Conservation (phyloP, 1,284 basidiomycete genomes). For the Cutaneotrichosporon cavernicola region DNA sequence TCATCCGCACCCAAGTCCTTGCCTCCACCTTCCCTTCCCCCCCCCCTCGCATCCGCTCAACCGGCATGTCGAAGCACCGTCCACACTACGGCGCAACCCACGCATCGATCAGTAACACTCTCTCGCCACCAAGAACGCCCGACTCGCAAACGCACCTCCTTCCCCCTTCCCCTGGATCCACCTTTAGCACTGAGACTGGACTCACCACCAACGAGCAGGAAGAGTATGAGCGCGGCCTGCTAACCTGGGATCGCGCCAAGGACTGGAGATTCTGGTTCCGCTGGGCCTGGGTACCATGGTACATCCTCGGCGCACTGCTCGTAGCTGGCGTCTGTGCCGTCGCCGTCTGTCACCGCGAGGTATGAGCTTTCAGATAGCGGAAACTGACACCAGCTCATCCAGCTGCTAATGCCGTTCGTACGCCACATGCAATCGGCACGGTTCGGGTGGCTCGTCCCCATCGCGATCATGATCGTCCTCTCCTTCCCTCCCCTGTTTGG, state of each 20-base stretch:
- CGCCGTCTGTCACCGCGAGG: constrained; percentile 37
- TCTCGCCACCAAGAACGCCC: not conserved
- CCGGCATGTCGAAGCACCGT: not conserved
- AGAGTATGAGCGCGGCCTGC: constrained; percentile 39
- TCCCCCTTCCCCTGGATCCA: not conserved
- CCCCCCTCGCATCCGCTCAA: not conserved
- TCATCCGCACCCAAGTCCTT: not conserved
- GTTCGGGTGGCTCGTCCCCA: constrained; percentile 46
- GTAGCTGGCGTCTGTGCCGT: constrained; percentile 30
- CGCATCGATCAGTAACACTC: not conserved
- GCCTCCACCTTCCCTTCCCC: not conserved
- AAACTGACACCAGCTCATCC: constrained; percentile 28
- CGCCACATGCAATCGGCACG: constrained; percentile 24
- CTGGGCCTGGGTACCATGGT: constrained; percentile 34
- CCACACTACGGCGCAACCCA: not conserved
- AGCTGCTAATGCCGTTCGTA: constrained; percentile 34
- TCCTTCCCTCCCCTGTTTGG: constrained; percentile 54
- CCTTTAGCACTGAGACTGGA: constrained; percentile 5
- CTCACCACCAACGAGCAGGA: constrained; percentile 32
- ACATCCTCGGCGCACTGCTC: constrained; percentile 25
- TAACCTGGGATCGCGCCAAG: constrained; percentile 32
- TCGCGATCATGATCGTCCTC: constrained; percentile 48
- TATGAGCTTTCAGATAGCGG: constrained; percentile 14
- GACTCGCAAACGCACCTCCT: not conserved
- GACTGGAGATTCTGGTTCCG: constrained; percentile 38